Percentiles rank a stretch among this genome's conserved stretches.
Evolutionary conservation across 345 rosid species (phyloP).

Genomic region (Aegle marmelos): DNA sequence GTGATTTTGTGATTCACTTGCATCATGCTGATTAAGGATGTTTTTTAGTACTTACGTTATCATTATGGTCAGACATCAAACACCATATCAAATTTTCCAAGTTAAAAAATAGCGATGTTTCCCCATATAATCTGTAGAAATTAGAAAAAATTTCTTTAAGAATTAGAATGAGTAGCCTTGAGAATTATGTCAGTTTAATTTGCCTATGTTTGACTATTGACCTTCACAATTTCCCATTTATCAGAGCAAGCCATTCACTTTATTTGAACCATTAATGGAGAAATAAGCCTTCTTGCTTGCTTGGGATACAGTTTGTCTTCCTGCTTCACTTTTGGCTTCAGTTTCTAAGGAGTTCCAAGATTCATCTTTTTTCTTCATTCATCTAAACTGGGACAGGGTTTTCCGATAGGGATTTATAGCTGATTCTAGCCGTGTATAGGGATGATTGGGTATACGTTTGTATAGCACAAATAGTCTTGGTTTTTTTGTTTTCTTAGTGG

Average conservation of each 20-base stretch:
- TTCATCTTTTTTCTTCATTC: no score
- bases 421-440: no score
- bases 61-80: background rate
- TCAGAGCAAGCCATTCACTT: background rate
- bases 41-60: background rate
- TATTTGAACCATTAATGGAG: background rate
- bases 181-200: background rate
- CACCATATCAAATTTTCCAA: background rate
- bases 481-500: no score
- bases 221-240: background rate
- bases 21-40: background rate
- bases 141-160: background rate
- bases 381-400: no score
- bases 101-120: background rate
- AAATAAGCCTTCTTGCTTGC: constrained; percentile 19
- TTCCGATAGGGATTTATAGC: no score
- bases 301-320: no score
- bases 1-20: constrained; percentile 25
- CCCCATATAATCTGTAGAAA: background rate
- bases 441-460: no score
- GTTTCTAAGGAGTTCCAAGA: no score
- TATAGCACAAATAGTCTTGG: no score
- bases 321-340: no score
- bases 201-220: background rate
- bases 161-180: background rate